These are phyloP conservation scores for Aaosphaeria pasadenensis DNA, from an alignment of 2,329 filamentous ascomycete genomes.

Conservation along the genomic window DNA sequence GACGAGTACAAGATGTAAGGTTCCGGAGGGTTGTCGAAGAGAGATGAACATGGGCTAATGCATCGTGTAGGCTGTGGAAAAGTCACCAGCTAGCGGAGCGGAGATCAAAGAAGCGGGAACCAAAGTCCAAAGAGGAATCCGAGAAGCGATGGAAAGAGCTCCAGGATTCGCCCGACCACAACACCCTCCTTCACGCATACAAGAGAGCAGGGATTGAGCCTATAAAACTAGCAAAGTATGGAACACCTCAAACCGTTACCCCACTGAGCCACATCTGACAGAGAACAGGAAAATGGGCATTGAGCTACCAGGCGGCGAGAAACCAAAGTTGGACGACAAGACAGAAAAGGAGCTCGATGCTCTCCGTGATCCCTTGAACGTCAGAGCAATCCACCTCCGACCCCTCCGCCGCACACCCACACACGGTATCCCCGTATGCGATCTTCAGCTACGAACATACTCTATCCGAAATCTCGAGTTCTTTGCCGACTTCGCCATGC, in stretches of 20 bases:
- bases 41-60: background rate
- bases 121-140: constrained; percentile 28
- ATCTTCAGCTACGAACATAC: constrained; percentile 91
- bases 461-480: constrained; percentile 87
- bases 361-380: constrained; percentile 59
- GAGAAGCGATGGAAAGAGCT: constrained; percentile 25
- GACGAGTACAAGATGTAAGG: constrained; percentile 28
- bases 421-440: constrained; percentile 79
- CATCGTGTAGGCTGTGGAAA: constrained; percentile 23
- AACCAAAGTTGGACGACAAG: constrained; percentile 23
- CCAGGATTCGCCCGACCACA: constrained; percentile 28
- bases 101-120: constrained; percentile 17
- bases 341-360: constrained; percentile 28
- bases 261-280: too few species aligned
- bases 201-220: constrained; percentile 31
- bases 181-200: constrained; percentile 27
- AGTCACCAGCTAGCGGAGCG: constrained; percentile 21
- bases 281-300: constrained; percentile 26
- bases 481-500: constrained; percentile 90
- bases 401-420: constrained; percentile 73
- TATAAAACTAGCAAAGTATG: constrained; percentile 34
- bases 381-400: constrained; percentile 82
- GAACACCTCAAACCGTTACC: background rate
- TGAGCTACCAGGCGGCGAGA: constrained; percentile 26
- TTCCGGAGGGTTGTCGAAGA: background rate